Conservation (phyloP, 140 eudicot genomes). For the Ambrosia hybrid region DNA sequence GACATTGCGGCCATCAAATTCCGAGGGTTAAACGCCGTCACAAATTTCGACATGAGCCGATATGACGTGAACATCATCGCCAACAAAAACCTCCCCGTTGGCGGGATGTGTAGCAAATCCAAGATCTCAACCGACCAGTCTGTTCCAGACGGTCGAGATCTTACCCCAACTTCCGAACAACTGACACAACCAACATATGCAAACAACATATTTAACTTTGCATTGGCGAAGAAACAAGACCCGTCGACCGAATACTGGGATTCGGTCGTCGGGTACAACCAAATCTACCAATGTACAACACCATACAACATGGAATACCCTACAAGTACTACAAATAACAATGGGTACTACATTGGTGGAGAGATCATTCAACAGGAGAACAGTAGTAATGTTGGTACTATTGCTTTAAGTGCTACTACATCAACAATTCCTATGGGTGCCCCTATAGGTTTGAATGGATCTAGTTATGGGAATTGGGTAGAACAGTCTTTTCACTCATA, state of each 20-base stretch:
- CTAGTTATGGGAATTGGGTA: constrained; percentile 50
- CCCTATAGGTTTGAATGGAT: constrained; percentile 42
- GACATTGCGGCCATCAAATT: constrained; percentile 92
- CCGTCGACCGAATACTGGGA: constrained; percentile 42
- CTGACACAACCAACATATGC: constrained; percentile 21
- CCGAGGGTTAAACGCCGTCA: constrained; percentile 77
- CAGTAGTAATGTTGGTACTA: constrained; percentile 18
- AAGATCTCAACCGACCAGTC: constrained; percentile 40
- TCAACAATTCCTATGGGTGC: constrained; percentile 40
- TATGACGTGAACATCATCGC: constrained; percentile 76
- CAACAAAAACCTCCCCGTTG: constrained; percentile 64
- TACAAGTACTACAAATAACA: constrained; percentile 26
- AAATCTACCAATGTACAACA: constrained; percentile 41
- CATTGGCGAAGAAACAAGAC: constrained; percentile 54
- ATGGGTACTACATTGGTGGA: constrained; percentile 28
- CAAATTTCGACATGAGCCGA: constrained; percentile 90
- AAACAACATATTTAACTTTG: constrained; percentile 40
- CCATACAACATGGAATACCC: constrained; percentile 48
- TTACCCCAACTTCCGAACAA: constrained; percentile 34
- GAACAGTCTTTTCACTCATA: constrained; percentile 46
- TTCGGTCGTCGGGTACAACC: constrained; percentile 42
- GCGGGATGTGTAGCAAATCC: constrained; percentile 51
- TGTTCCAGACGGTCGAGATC: constrained; percentile 28
- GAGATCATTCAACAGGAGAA: constrained; percentile 37
- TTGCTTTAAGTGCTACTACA: constrained; percentile 20